Percentiles rank a stretch among this genome's conserved stretches.
phyloP scores from a whole-genome alignment of 1,284 basidiomycete species.

The Jaminaea rosea region DNA sequence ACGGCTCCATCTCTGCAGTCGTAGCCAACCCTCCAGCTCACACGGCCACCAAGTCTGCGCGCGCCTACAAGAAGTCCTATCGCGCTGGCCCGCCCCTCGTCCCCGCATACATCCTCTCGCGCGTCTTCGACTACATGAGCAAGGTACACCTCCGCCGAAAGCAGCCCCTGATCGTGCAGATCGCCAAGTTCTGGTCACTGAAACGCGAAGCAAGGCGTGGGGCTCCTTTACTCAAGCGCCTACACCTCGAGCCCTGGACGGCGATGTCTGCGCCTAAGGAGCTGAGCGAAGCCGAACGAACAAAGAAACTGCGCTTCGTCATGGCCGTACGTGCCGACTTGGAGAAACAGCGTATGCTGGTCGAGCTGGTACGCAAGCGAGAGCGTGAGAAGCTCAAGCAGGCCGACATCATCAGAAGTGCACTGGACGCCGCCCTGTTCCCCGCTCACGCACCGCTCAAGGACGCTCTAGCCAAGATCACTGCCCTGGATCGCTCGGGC shows the following conservation, averaged over 20 bases:
- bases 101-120: conserved; percentile 54
- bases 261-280: conserved; percentile 62
- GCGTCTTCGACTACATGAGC: conserved; percentile 67
- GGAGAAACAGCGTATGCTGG: conserved; percentile 62
- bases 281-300: conserved; percentile 56
- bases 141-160: conserved; percentile 70
- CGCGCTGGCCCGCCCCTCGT: conserved; percentile 53
- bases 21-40: not conserved
- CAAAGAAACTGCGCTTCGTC: conserved; percentile 58
- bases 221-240: conserved; percentile 80
- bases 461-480: conserved; percentile 63
- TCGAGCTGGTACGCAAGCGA: conserved; percentile 66
- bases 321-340: conserved; percentile 68
- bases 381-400: conserved; percentile 75
- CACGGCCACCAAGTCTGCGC: conserved; percentile 50
- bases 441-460: conserved; percentile 57
- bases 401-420: conserved; percentile 60
- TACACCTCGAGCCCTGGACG: conserved; percentile 97
- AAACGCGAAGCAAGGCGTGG: conserved; percentile 87
- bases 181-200: conserved; percentile 92
- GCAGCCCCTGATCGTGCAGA: conserved; percentile 63
- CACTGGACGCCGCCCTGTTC: conserved; percentile 58
- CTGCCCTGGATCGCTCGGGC: conserved; percentile 44
- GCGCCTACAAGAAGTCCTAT: conserved; percentile 55
- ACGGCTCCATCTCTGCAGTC: not conserved